Evolutionary conservation across 1,139 yeast genomes (phyloP).

Genomic region (Suhomyces taliae): DNA sequence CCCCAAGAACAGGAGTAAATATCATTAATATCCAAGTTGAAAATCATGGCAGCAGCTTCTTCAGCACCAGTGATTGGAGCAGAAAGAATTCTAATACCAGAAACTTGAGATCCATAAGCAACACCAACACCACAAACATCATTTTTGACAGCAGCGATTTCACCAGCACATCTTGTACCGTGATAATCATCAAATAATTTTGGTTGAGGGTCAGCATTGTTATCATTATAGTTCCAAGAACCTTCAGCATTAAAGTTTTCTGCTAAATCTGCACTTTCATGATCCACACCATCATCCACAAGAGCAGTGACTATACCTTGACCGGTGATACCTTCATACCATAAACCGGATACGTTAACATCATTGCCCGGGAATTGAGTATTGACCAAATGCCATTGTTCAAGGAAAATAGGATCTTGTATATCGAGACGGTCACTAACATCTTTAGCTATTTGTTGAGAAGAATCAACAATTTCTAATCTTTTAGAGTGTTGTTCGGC

Average conservation of each 20-base stretch:
- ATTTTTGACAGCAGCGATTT: conserved; percentile 88
- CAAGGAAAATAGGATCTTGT: conserved; percentile 72
- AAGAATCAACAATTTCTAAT: conserved; percentile 42
- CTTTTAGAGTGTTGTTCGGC: conserved; percentile 1
- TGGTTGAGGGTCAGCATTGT: conserved; percentile 75
- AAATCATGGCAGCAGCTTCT: conserved; percentile 86
- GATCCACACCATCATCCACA: conserved; percentile 93
- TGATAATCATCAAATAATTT: conserved; percentile 82
- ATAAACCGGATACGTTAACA: conserved; percentile 81
- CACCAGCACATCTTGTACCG: conserved; percentile 99
- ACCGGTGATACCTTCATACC: conserved; percentile 85
- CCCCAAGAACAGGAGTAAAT: conserved; percentile 99
- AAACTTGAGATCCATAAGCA: conserved; percentile 80
- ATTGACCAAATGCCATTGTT: conserved; percentile 92
- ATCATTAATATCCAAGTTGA: conserved; percentile 78
- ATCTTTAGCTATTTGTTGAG: conserved; percentile 41
- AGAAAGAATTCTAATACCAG: conserved; percentile 88
- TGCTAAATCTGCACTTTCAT: conserved; percentile 68
- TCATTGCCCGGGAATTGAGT: conserved; percentile 74
- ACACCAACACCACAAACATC: conserved; percentile 93
- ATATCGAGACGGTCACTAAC: conserved; percentile 61
- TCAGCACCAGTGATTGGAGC: conserved; percentile 79
- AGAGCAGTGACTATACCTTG: conserved; percentile 79
- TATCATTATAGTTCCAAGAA: conserved; percentile 86
- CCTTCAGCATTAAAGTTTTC: conserved; percentile 76